phyloP scores from a whole-genome alignment of 1,284 basidiomycete genomes.

The Austroboletus niveus region DNA sequence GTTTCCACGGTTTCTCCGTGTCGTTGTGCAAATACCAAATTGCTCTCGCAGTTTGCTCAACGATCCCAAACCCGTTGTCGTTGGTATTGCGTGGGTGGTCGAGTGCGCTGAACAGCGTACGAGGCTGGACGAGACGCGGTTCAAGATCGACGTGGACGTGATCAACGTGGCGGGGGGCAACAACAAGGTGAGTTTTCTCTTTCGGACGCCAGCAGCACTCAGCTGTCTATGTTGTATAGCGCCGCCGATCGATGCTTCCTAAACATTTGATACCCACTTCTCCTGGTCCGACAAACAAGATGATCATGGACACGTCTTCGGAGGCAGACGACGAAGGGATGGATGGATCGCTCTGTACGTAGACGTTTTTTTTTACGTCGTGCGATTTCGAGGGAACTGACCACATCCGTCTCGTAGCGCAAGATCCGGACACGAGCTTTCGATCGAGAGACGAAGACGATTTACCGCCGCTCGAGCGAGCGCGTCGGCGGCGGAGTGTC shows the following conservation, averaged over 20 bases:
- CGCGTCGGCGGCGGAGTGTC: conserved; percentile 38
- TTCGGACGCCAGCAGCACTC: background rate
- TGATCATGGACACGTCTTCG: conserved; percentile 19
- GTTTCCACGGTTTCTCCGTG: conserved; percentile 7
- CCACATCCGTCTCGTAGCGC: conserved; percentile 13
- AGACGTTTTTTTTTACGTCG: background rate
- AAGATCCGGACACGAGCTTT: conserved; percentile 25
- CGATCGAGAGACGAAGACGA: conserved; percentile 46
- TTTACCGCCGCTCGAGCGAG: conserved; percentile 56
- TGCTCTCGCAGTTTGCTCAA: conserved; percentile 45
- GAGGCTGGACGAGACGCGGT: conserved; percentile 65
- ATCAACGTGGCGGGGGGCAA: conserved; percentile 63
- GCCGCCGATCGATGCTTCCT: conserved; percentile 68
- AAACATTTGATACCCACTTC: conserved; percentile 45
- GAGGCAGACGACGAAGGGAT: conserved; percentile 29
- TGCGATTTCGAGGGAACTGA: background rate
- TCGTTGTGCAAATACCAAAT: background rate
- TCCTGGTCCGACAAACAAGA: conserved; percentile 27
- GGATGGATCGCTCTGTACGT: conserved; percentile 47
- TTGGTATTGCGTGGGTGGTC: conserved; percentile 92
- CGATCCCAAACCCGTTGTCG: conserved; percentile 72
- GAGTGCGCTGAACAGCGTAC: conserved; percentile 74
- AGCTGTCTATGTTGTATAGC: conserved; percentile 29
- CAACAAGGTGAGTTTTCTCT: conserved; percentile 55
- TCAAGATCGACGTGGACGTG: conserved; percentile 66